Evolutionary conservation across 2,329 filamentous ascomycete species (phyloP).

Genomic region (Claviceps sp.): DNA sequence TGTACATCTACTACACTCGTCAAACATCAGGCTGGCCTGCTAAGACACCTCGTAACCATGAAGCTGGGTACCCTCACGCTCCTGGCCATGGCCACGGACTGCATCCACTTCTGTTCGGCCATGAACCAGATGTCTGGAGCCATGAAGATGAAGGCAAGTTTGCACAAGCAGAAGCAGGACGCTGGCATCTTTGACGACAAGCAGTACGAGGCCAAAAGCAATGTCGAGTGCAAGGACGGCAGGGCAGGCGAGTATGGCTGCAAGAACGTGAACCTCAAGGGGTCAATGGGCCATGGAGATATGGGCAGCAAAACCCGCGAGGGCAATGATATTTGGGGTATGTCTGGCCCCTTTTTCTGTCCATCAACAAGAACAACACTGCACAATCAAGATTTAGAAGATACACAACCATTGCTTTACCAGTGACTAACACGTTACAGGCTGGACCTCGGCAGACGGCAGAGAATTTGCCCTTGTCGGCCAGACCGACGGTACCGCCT

Average conservation of each 20-base stretch:
- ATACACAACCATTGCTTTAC: no score
- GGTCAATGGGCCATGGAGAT: constrained; percentile 23
- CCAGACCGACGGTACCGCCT: constrained; percentile 33
- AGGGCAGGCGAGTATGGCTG: constrained; percentile 17
- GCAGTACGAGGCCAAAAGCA: neutral
- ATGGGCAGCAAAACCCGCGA: constrained; percentile 20
- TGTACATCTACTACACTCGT: no score
- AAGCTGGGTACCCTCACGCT: neutral
- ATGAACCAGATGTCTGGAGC: neutral
- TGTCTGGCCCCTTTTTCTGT: neutral
- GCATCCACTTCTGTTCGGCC: neutral
- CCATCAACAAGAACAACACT: neutral
- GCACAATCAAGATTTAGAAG: no score
- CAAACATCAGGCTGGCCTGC: no score
- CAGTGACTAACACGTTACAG: neutral
- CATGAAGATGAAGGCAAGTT: neutral
- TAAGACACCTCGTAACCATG: neutral
- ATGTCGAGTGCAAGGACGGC: neutral
- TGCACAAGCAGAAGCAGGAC: neutral
- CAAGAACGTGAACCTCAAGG: constrained; percentile 22
- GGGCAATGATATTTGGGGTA: constrained; percentile 22
- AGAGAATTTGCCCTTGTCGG: constrained; percentile 32
- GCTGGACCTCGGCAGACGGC: constrained; percentile 14
- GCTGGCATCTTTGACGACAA: neutral
- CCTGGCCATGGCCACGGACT: neutral